Conservation (phyloP, 2,329 filamentous ascomycete species). For the Diaporthe amygdali region DNA sequence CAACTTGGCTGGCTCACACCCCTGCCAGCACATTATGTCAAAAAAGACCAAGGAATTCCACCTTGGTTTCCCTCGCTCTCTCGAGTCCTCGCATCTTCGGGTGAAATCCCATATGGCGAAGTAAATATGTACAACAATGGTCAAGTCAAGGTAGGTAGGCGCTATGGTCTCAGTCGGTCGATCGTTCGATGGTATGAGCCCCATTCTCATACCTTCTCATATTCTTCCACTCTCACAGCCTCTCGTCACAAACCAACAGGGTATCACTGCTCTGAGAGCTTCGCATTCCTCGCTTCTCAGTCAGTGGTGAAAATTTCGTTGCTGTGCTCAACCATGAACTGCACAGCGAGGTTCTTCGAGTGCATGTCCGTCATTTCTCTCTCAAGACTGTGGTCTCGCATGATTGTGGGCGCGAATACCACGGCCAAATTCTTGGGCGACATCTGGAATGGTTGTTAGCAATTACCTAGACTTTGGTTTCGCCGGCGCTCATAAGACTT, state of each 20-base stretch:
- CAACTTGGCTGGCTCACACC: background rate
- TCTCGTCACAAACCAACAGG: background rate
- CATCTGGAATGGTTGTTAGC: constrained; percentile 65
- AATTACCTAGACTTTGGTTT: background rate
- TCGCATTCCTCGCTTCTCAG: constrained; percentile 7
- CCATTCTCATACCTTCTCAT: background rate
- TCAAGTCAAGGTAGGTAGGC: background rate
- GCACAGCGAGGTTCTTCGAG: constrained; percentile 87
- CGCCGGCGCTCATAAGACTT: constrained; percentile 39
- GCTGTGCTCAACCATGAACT: constrained; percentile 92
- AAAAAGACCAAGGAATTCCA: background rate
- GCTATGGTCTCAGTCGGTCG: constrained; percentile 12
- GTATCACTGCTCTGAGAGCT: background rate
- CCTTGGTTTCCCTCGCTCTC: background rate
- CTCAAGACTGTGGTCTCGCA: constrained; percentile 88
- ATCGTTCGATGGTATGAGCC: background rate
- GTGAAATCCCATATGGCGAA: constrained; percentile 19
- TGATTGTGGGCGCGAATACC: constrained; percentile 96
- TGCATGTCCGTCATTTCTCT: constrained; percentile 97
- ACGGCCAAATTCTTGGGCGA: constrained; percentile 95
- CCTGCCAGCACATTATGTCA: constrained; percentile 1
- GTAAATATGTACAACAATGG: constrained; percentile 25
- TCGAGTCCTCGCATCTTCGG: background rate
- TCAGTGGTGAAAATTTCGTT: constrained; percentile 74
- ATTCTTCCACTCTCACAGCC: background rate